Evolutionary conservation across 1,139 yeast species (phyloP).

Genomic region (Geotrichum siamense): DNA sequence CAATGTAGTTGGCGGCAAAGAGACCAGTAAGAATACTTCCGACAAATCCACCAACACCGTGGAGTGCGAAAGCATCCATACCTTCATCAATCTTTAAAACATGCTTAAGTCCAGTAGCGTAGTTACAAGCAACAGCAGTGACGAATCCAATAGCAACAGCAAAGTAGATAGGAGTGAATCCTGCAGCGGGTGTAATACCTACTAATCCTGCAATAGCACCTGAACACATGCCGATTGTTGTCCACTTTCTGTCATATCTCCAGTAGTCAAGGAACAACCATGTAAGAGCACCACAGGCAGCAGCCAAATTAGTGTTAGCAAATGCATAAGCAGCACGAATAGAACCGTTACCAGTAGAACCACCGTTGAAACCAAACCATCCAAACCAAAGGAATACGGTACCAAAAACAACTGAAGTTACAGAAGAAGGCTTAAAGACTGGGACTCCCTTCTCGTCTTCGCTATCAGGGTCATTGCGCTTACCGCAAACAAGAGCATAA

Average conservation of each 20-base stretch:
- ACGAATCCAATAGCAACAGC: conserved; percentile 77
- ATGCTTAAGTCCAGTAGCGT: conserved; percentile 73
- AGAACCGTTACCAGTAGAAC: conserved; percentile 86
- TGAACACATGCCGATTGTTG: conserved; percentile 87
- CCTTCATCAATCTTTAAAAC: conserved; percentile 82
- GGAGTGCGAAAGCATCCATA: conserved; percentile 88
- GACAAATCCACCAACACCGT: conserved; percentile 87
- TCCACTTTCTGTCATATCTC: conserved; percentile 87
- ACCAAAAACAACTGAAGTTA: conserved; percentile 84
- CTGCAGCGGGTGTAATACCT: conserved; percentile 96
- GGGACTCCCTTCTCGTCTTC: conserved; percentile 60
- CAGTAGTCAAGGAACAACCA: conserved; percentile 91
- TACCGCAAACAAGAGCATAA: conserved; percentile 84
- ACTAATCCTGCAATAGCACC: conserved; percentile 94
- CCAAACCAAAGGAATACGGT: conserved; percentile 95
- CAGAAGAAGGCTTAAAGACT: conserved; percentile 86
- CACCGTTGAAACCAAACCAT: conserved; percentile 98
- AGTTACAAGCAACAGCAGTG: conserved; percentile 73
- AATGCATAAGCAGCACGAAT: conserved; percentile 92
- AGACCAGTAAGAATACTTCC: conserved; percentile 84
- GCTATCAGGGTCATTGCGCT: conserved; percentile 62
- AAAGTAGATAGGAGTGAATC: conserved; percentile 86
- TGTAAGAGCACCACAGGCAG: conserved; percentile 82
- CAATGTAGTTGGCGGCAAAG: conserved; percentile 88
- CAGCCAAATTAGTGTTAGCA: conserved; percentile 88